Base-by-base conservation (phyloP, 2,329 filamentous ascomycete genomes). In the Colletotrichum gigasporum region DNA sequence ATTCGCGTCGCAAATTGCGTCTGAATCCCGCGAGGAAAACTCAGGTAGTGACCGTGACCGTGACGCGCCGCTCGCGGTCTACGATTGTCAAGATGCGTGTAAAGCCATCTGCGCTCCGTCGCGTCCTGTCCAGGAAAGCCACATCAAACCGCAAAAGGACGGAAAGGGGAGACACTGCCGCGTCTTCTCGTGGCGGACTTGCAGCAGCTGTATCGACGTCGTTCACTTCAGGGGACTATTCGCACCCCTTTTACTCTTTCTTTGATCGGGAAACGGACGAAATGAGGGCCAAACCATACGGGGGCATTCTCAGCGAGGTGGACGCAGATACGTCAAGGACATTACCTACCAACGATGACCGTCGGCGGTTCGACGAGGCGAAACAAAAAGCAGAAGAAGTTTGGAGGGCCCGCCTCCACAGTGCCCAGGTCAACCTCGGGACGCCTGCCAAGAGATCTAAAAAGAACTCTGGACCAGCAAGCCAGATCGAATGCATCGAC, bases 401-500 rank as follows among this genome's bases (percentile, higher is more conserved):
- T 72, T 97, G 95, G 92, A 91, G 93, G 72, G 86, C 88, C 76
- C 88, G 82, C 68, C 83, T 79, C 71, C 83, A 84, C 26, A 79
- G 79, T 7, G 83, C 85, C 72, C 90, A 94, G 69, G 86, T 87
- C 26, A 89, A 87, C 65, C 80, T 82, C n/a, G 88, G 89, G 44
- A 82, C 85, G 14, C 86, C 87, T 12, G 79, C 84, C 20, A 90
- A 88, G 71, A 90, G 88, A 72, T 81, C 87, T 16, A 89, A 90
- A 70, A 97, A 97, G 73, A 82, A 90, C 3, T 88, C 89, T n/a
- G 93, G 92, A 0, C 93, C 93, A 26, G 92, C 93, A 4, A 98
- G 94, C 76, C 96, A 97, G 79, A 98, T 99, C 75, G 96, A 98
- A 77, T 97, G 94, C 79, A 97, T 99, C 80, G 96, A 97, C 72